Conservation (phyloP, 169 alveolate genomes). For the Plasmodium vinckei region DNA sequence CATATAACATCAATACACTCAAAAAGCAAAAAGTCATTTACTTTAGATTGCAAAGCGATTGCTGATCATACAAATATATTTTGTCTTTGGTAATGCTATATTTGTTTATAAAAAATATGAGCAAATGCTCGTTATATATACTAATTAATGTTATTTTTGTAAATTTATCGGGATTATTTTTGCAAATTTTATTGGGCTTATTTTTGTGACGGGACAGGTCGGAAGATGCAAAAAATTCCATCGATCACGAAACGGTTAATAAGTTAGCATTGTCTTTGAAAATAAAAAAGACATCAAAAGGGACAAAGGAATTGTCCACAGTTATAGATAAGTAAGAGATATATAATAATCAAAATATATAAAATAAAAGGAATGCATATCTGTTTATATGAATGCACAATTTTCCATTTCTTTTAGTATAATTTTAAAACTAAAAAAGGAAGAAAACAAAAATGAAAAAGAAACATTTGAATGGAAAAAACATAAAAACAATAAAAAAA, state of each 20-base stretch:
- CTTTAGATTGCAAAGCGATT: constrained; percentile 55
- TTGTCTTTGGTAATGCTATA: constrained; percentile 47
- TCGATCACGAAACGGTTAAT: constrained; percentile 54
- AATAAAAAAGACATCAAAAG: constrained; percentile 49
- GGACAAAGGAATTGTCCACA: constrained; percentile 6
- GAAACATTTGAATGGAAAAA: neutral
- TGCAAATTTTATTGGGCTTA: neutral
- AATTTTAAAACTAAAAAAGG: constrained; percentile 12
- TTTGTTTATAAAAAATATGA: neutral
- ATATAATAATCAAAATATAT: neutral
- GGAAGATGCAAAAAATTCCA: constrained; percentile 40
- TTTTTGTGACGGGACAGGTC: constrained; percentile 25
- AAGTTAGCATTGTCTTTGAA: constrained; percentile 44
- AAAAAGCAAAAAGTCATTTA: constrained; percentile 16
- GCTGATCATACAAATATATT: constrained; percentile 72
- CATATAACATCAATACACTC: constrained; percentile 35
- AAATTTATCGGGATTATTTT: no score
- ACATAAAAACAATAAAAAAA: constrained; percentile 5
- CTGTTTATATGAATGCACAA: neutral
- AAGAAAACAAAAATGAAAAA: constrained; percentile 10
- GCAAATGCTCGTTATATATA: no score
- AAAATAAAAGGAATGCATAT: neutral
- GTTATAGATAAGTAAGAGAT: constrained; percentile 35
- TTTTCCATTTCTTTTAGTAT: constrained; percentile 1
- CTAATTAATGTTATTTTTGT: neutral